A percentile compares a stretch with the other conserved stretches of the same genome.
phyloP scores from a whole-genome alignment of 2,329 filamentous ascomycete genomes.

The Neonectria neomacrospora region DNA sequence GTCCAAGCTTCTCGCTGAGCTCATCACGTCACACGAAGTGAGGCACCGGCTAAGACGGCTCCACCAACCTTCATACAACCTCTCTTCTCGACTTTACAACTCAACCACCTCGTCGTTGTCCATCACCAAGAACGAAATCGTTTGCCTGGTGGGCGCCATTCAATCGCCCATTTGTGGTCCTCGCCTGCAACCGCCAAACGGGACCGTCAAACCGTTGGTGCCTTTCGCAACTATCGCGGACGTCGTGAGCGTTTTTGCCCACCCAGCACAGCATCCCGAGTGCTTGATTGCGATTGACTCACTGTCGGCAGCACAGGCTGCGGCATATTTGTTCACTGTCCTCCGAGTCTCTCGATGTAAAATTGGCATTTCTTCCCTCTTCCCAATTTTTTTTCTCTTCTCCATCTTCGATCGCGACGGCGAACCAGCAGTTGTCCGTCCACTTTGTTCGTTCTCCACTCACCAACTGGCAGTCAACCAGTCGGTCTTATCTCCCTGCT shows the following conservation, averaged over 20 bases:
- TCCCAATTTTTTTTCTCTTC: neutral
- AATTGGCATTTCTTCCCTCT: conserved; percentile 5
- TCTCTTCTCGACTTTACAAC: conserved; percentile 24
- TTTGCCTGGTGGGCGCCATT: conserved; percentile 16
- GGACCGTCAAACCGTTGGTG: conserved; percentile 26
- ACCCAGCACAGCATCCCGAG: conserved; percentile 29
- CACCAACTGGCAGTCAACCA: conserved; percentile 9
- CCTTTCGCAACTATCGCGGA: conserved; percentile 28
- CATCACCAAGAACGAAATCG: conserved; percentile 25
- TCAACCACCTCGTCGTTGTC: conserved; percentile 21
- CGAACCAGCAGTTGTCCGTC: conserved; percentile 6
- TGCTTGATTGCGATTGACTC: conserved; percentile 29
- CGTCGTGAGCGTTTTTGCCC: conserved; percentile 33
- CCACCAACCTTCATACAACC: conserved; percentile 32
- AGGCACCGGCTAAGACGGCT: conserved; percentile 29
- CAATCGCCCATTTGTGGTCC: conserved; percentile 17
- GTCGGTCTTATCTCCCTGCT: conserved; percentile 2
- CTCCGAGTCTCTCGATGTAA: conserved; percentile 3
- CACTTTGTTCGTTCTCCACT: conserved; percentile 8
- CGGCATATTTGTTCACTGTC: conserved; percentile 29
- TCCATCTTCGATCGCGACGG: neutral
- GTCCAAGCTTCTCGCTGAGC: conserved; percentile 36
- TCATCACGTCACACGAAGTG: conserved; percentile 41
- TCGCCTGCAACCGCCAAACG: conserved; percentile 28
- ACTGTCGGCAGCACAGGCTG: conserved; percentile 34